Base-by-base conservation (phyloP, 352 stramenopile genomes). In the Phytophthora europaea region DNA sequence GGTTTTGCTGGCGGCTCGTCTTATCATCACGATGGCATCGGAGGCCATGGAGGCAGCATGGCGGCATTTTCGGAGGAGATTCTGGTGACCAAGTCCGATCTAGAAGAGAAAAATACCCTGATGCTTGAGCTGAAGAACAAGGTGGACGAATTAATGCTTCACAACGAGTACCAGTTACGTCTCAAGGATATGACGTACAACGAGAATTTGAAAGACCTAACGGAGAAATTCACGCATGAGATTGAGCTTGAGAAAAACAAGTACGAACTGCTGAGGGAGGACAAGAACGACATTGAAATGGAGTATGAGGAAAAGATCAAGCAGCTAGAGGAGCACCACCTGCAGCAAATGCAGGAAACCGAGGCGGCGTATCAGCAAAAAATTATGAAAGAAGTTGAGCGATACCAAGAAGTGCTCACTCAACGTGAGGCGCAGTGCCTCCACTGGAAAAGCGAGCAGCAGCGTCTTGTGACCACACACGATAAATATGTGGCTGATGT, bases 151-250 rank as follows among this genome's bases (percentile, higher is more conserved):
- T 83, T 98, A 12, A 96, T 91, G 74, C 82, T 98, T 16, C 91
- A 98, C 68, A 99, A 98, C 70, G 96, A 99, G 60, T 99, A 99
- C 74, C 93, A 99, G 63, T 73, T 99, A 23, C 87, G 95, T 12
- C 80, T 99, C 16, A 98, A 98, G 64, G 94, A 99, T 68, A 98
- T 99, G 94, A 98, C 95, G 61, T 98, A 98, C 80, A 93, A 90
- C 56, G 95, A 99, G 65, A 97, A 98, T 59, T 83, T 98, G 31
- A 98, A 99, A 72, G 96, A 99, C 65, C 72, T 97, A 40, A 98
- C 87, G 4, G 93, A 98, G 57, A 96, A 97, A 70, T 99, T 98
- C 71, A 96, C 89, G 3, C 92, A 98, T 68, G 92, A 98, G 78
- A 91, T 98, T 43, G 94, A 98, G 65, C 79, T 94, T 51, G 93